A percentile compares a stretch with the other conserved stretches of the same genome.
Evolutionary conservation across 2,329 filamentous ascomycete genomes (phyloP).

Genomic region (Emergomyces orientalis): DNA sequence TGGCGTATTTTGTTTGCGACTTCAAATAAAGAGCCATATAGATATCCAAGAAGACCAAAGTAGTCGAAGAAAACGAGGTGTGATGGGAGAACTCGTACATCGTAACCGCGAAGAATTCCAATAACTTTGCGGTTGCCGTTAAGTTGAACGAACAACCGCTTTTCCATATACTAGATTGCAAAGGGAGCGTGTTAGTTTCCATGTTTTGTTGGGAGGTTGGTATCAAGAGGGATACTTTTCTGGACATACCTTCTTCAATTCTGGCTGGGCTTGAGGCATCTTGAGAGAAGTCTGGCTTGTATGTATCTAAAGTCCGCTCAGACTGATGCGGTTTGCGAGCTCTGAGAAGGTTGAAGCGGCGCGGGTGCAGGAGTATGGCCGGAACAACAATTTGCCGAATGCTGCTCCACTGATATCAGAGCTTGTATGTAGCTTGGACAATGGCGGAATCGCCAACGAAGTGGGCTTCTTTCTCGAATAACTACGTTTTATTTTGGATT

Average conservation of each 20-base stretch:
- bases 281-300: constrained; percentile 32
- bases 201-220: neutral
- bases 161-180: constrained; percentile 79
- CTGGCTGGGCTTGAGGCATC: constrained; percentile 98
- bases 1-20: too few relatives aligned
- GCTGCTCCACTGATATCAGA: neutral
- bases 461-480: neutral
- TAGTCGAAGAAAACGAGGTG: neutral
- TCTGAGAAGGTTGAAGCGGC: neutral
- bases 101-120: constrained; percentile 86
- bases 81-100: constrained; percentile 51
- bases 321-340: neutral
- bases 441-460: neutral
- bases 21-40: neutral
- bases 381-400: constrained; percentile 30
- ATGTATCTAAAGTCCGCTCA: neutral
- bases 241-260: constrained; percentile 81
- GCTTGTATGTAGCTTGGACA: neutral
- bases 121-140: constrained; percentile 98
- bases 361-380: constrained; percentile 12
- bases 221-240: neutral
- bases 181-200: constrained; percentile 10
- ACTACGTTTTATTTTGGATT: neutral
- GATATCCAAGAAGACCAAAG: neutral
- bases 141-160: constrained; percentile 92